Base-by-base conservation (phyloP, 2,329 filamentous ascomycete species). In the Lomentospora prolificans region DNA sequence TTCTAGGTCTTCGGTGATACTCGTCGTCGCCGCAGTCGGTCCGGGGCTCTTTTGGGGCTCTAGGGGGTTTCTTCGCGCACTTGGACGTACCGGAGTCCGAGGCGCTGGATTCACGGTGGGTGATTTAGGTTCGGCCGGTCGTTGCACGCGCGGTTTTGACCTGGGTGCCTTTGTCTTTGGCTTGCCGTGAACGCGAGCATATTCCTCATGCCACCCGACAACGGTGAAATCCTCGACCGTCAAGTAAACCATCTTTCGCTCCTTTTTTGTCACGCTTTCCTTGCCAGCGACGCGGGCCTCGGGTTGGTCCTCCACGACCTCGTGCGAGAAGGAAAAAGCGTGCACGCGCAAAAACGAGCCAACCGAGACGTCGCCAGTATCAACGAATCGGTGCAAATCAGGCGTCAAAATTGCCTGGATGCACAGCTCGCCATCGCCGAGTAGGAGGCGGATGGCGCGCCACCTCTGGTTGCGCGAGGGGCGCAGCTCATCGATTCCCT, bases 351-450 rank as follows among this genome's bases (percentile, higher is more conserved):
- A 70, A 60, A 79, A 79, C 44, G 71, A 72, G 1, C 79, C 79
- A 9, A 75, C 66, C 3, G 65, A 66, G 33, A 81, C 61, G n/a
- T 73, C 69, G 2, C 70, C 72, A 1, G 62, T 63, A 41, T 78
- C 71, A 7, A 79, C 67, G n/a, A 77, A 71, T 3, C 70, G 68
- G 53, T 81, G 77, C 65, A 77, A 69, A 50, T 71, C 70, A 1
- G 70, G 65, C 5, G 66, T 64, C 44, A 81, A 63, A 6, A 82
- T 64, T 0, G 76, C 77, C 62, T 82, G 78, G n/a, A 82, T 70
- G 59, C 75, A 80, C 3, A 80, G 63, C 60, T 75, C 69, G 1
- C 78, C 77, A 59, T 82, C 79, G 36, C 78, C 75, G 0, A 82
- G 70, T 0, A 81, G 55, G 9, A 82, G 60, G 2, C 77, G 70